Base-by-base conservation (phyloP, 306 rosid species). In the Cercis canadensis region DNA sequence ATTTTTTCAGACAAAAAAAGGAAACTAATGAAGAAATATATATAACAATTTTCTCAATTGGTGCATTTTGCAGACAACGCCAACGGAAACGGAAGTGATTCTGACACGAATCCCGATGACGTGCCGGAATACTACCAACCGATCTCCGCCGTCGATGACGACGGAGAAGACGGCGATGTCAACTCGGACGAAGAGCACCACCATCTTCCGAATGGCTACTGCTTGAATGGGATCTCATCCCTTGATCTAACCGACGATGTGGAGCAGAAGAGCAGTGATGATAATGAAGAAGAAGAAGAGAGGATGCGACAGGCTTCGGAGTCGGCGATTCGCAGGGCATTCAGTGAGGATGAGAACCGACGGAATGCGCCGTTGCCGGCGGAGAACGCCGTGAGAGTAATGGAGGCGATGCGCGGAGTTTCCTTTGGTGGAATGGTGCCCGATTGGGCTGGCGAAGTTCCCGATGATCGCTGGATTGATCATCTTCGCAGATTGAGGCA, bases 371-470 rank as follows among this genome's bases (percentile, higher is more conserved):
- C 96, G 70, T 63, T 94, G 75, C 69, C 91, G 72, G 79, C 72
- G 67, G 99, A 91, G 82, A 94, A 86, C 51, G 82, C 97, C 45
- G 64, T 75, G 50, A 86, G 96, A 47, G 92, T 94, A 16, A 84
- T 83, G 87, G 96, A 89, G 56, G 97, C 96, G 19, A 94, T 94
- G 97, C 94, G 92, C 6, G 89, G 88, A 4, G 73, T 94, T 33
- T 85, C 95, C 16, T 83, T 91, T 24, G 85, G 70, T 2, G 97
- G 97, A 39, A 80, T 60, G 0, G 85, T 81, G 53, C 97, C 97
- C 0, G 86, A 80, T 68, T 94, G 99, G 97, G 94, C 69, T 2
- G 72, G 70, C 7, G 66, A 57, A 46, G 68, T 91, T 56, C 79
- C 97, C 0, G 96, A 87, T 69, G 90, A 82, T 33, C 77, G 75